Evolutionary conservation across 345 rosid species (phyloP).

Genomic region (Citrus unshiu): DNA sequence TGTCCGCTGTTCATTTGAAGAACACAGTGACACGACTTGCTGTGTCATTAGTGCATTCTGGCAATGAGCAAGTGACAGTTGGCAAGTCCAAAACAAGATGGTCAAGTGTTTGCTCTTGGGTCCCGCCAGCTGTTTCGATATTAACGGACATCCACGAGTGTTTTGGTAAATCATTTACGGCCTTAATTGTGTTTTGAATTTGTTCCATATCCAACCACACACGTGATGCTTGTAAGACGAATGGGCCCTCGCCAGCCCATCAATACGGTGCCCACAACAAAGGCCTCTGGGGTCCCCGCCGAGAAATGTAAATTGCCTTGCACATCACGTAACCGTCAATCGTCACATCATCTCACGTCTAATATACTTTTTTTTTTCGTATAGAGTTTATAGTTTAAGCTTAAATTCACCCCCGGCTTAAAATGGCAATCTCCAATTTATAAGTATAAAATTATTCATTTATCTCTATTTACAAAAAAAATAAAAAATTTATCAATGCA

Average conservation of each 20-base stretch:
- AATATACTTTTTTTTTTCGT: too few species aligned
- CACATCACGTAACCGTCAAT: not conserved
- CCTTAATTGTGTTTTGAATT: not conserved
- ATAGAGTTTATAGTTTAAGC: too few species aligned
- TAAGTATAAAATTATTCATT: too few species aligned
- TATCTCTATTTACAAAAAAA: too few species aligned
- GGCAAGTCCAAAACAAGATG: not conserved
- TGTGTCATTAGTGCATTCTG: not conserved
- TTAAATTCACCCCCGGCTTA: too few species aligned
- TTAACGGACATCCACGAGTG: not conserved
- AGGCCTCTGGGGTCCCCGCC: not conserved
- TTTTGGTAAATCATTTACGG: not conserved
- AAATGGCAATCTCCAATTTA: too few species aligned
- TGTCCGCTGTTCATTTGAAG: too few species aligned
- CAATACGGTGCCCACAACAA: not conserved
- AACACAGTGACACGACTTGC: not conserved
- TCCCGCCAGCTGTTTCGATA: not conserved
- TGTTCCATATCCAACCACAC: not conserved
- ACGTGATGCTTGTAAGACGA: not conserved
- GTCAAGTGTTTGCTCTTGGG: not conserved
- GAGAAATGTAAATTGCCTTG: not conserved
- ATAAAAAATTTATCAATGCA: too few species aligned
- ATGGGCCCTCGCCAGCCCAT: not conserved
- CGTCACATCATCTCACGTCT: not conserved
- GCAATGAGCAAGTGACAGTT: not conserved